Evolutionary conservation across 352 stramenopile species (phyloP).

Genomic region (Pythium grandisporangium): DNA sequence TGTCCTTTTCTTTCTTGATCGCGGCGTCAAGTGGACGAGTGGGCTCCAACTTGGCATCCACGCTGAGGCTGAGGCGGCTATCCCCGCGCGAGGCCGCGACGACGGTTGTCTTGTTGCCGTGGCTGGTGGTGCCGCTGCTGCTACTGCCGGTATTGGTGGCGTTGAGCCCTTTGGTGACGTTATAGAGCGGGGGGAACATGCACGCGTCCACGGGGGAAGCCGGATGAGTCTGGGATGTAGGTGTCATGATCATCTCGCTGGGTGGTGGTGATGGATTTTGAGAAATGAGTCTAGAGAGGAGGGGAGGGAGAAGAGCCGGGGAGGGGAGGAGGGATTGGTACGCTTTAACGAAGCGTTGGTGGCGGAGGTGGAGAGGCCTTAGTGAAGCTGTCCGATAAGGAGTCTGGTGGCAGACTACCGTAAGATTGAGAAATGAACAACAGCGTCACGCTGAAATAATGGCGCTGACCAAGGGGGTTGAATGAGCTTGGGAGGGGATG

Average conservation of each 20-base stretch:
- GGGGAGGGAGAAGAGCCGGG: conserved; percentile 1
- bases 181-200: conserved; percentile 60
- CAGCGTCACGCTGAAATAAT: too few relatives aligned
- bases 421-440: conserved; percentile 17
- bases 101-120: neutral
- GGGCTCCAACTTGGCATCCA: conserved; percentile 2
- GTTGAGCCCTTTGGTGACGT: conserved; percentile 9
- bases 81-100: too few relatives aligned
- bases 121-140: neutral
- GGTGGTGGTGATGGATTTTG: neutral
- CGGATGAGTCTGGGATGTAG: conserved; percentile 16
- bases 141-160: conserved; percentile 7
- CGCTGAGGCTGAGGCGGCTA: too few relatives aligned
- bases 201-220: conserved; percentile 64
- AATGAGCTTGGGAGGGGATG: too few relatives aligned
- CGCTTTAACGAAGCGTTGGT: conserved; percentile 11
- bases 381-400: conserved; percentile 14
- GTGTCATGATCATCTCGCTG: conserved; percentile 11
- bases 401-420: conserved; percentile 15
- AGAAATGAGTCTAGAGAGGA: neutral
- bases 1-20: conserved; percentile 12
- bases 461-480: too few relatives aligned
- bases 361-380: conserved; percentile 7
- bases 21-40: too few relatives aligned
- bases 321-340: conserved; percentile 4